These are phyloP conservation scores for Tulasnella sp. DNA, from an alignment of 768 basidiomycete species.

Conservation along the genomic window DNA sequence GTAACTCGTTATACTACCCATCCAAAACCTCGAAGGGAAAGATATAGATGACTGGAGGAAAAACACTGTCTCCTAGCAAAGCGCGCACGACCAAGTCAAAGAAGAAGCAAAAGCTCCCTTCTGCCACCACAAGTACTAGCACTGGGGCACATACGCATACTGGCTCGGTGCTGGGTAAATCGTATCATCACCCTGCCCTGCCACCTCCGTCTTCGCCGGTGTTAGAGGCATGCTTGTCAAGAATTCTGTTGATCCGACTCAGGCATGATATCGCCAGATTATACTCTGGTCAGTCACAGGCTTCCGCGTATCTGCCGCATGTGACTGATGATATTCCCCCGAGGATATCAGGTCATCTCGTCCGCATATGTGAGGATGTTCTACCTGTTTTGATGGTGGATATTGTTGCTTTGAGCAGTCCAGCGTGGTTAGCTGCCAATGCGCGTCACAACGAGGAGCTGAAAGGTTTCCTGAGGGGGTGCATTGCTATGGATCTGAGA, in stretches of 20 bases:
- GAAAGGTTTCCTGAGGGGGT: slow-evolving; percentile 53
- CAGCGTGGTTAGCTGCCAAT: slow-evolving; percentile 59
- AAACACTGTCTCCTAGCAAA: not conserved
- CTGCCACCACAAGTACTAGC: no score
- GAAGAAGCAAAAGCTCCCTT: no score
- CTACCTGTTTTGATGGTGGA: slow-evolving; percentile 60
- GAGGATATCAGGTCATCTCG: slow-evolving; percentile 33
- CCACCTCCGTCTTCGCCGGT: not conserved
- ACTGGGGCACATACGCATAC: no score
- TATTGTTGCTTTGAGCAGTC: slow-evolving; percentile 49
- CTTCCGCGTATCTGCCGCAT: slow-evolving; percentile 21
- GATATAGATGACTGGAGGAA: not conserved
- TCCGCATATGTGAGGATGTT: slow-evolving; percentile 51
- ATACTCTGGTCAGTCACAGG: slow-evolving; percentile 37
- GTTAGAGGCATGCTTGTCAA: slow-evolving; percentile 28
- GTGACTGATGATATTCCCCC: no score
- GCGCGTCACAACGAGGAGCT: slow-evolving; percentile 51
- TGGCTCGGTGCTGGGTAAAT: not conserved
- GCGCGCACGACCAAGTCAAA: not conserved
- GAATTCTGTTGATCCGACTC: slow-evolving; percentile 56
- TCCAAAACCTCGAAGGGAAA: no score
- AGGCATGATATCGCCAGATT: slow-evolving; percentile 67
- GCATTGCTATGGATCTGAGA: slow-evolving; percentile 65
- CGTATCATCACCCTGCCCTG: not conserved
- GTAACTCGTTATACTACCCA: no score